A percentile compares a stretch with the other conserved stretches of the same genome.
Conservation (phyloP, 441 rosid species). For the Mallotus repandus region DNA sequence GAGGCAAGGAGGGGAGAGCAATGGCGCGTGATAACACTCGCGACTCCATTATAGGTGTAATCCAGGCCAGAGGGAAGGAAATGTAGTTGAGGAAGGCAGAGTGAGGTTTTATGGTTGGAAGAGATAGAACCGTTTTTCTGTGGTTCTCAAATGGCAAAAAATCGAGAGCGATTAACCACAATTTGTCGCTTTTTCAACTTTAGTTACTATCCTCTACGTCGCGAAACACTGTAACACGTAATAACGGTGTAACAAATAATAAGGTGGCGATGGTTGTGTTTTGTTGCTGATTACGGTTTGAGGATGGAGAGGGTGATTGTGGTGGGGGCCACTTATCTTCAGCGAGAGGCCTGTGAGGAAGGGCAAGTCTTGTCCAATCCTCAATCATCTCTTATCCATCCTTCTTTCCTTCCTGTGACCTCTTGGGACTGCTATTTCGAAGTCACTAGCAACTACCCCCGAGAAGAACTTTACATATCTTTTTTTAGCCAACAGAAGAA, state of each 20-base stretch:
- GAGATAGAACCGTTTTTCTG: conserved; percentile 11
- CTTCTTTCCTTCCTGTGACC: too few species aligned
- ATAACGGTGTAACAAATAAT: background rate
- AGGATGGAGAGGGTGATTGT: conserved; percentile 5
- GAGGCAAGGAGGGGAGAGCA: conserved; percentile 42
- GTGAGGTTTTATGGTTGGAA: conserved; percentile 26
- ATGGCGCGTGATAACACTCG: conserved; percentile 71
- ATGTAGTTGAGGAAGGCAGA: conserved; percentile 17
- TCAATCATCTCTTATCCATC: conserved; percentile 33
- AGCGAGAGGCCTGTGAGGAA: conserved; percentile 38
- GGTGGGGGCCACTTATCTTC: conserved; percentile 58
- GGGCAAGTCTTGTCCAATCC: conserved; percentile 40
- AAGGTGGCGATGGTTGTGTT: background rate
- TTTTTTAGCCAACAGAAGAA: too few species aligned
- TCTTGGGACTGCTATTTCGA: too few species aligned
- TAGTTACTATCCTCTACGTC: conserved; percentile 16
- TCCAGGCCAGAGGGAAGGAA: conserved; percentile 12
- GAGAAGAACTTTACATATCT: too few species aligned
- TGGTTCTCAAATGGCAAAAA: background rate
- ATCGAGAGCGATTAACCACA: conserved; percentile 24
- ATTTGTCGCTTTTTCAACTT: conserved; percentile 17
- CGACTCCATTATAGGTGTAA: conserved; percentile 56
- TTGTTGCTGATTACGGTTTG: background rate
- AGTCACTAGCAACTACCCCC: too few species aligned
- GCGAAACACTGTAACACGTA: background rate